These are phyloP conservation scores for Psilocybe cyanescens DNA, from an alignment of 768 basidiomycete species.

Conservation along the genomic window DNA sequence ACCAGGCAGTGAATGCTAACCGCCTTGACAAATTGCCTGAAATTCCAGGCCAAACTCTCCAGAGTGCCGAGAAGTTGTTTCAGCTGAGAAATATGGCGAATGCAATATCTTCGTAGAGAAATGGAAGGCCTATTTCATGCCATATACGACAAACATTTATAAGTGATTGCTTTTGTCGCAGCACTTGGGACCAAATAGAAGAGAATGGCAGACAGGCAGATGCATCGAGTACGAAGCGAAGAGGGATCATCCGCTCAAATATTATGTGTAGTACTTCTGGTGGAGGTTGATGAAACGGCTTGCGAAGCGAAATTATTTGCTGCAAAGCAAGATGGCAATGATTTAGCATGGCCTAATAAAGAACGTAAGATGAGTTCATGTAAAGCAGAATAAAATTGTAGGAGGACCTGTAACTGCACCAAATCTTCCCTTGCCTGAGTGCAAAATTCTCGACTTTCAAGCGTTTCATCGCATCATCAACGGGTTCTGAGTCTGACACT, in stretches of 20 bases:
- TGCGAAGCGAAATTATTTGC: constrained; percentile 7
- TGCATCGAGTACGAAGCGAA: constrained; percentile 19
- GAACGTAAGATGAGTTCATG: neutral
- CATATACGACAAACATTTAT: constrained; percentile 29
- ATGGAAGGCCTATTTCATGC: constrained; percentile 23
- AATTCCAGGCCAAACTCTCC: too few relatives aligned
- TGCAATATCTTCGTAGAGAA: constrained; percentile 30
- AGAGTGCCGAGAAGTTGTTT: too few relatives aligned
- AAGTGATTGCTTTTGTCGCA: constrained; percentile 23
- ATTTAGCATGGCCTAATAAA: neutral
- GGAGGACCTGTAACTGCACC: neutral
- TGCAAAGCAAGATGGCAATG: neutral
- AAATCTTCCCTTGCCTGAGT: constrained; percentile 1
- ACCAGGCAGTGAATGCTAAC: neutral
- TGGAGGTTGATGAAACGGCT: constrained; percentile 20
- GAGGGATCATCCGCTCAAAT: constrained; percentile 27
- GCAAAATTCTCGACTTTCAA: neutral
- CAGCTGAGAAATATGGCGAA: constrained; percentile 22
- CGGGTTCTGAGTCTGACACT: neutral
- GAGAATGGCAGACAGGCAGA: neutral
- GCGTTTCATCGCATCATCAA: neutral
- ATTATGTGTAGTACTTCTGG: constrained; percentile 28
- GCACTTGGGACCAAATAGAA: constrained; percentile 26
- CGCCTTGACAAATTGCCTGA: neutral
- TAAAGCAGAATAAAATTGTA: neutral